Base-by-base conservation (phyloP, 495 filamentous ascomycete genomes). In the Penicillium waksmanii region DNA sequence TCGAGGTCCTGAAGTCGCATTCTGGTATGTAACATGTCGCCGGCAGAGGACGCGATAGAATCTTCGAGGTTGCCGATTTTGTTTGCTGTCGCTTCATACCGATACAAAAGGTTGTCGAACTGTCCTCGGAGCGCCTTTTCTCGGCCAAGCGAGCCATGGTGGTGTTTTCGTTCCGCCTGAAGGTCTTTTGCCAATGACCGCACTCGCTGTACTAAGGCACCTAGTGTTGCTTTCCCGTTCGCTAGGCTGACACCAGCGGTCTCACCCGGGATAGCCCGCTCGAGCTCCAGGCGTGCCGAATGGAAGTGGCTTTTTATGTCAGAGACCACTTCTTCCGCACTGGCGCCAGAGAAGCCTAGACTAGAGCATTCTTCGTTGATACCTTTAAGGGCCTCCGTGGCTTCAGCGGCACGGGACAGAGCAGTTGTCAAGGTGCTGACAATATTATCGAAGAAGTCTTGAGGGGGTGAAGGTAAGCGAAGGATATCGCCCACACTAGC, bases 181-280 rank as follows among this genome's bases (percentile, higher is more conserved):
- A 84, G 56, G 25, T 72, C 66, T 31, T 67, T 62, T 10, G 77
- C 74, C 3, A 83, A 64, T 21, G 75, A 55, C 31, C 72, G 67
- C 3, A 81, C 71, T 12, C 75, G 67, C 21, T 66, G 66, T 0
- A 74, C 66, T 47, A 77, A 68, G 25, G 67, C 77, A 53, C 62
- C 58, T 40, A 64, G 78, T 58, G 68, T 84, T 60, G 56, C 74
- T 49, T 65, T 69, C 2, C 73, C 77, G 42, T 77, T 58, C n/a
- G 66, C 53, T 15, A 80, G 48, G 55, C 80, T 35, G 56, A 76
- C 52, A 75, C 78, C 35, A 60, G 84, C 17, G 66, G 77, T 72
- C 64, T 91, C 89, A 4, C 87, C 88, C 0, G 89, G 89, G 0
- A 85, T 77, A 2, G 87, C 72, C 62, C 85, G 83, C 60, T 91